Base-by-base conservation (phyloP, 1,284 basidiomycete genomes). In the Ceratorhiza oryzae-sativae region DNA sequence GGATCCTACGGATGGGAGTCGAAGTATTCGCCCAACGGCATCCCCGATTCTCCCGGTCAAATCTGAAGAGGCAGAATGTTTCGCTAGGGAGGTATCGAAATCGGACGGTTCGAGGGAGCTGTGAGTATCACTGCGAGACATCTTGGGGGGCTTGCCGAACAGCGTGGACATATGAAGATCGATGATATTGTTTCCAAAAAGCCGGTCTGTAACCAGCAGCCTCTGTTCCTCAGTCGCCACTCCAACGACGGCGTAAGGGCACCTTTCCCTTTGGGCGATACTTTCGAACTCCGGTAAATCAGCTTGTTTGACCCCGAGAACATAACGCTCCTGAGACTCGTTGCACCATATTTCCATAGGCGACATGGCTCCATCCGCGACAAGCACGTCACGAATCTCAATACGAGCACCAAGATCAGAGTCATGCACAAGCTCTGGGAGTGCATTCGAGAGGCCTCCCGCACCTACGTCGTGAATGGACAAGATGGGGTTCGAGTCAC, bases 331-430 rank as follows among this genome's bases (percentile, higher is more conserved):
- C 83, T 99, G 97, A 75, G 90, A 93, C 82, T 99, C 97, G 81
- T 99, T 99, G 81, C 97, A 99, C 97, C 97, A 99, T 74, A 99
- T 98, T 83, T 98, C 97, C 95, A 99, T 98, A 0, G 97, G 97
- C 9, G 93, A 96, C 94, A 99, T 95, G 56, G 91, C 90, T 36
- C 87, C 86, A 80, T 99, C 97, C 45, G 95, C 97, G 55, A 98
- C 88, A 30, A 94, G 87, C 8, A 99, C 90, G 76, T 98, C 93
- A 20, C 97, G 86, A 77, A 99, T 95, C 83, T 99, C 97, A 78
- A 98, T 96, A n/a, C 80, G 85, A 1, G 93, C 97, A 32, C 97
- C 97, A 8, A 98, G 85, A 45, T 86, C 88, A 2, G 94, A 92
- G 80, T 99, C 97, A 80, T 98, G 96, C 1, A 99, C 97, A 27